Percentiles rank a stretch among this genome's conserved stretches.
phyloP scores from a whole-genome alignment of 352 stramenopile genomes.

The Phytophthora fragariaefolia region DNA sequence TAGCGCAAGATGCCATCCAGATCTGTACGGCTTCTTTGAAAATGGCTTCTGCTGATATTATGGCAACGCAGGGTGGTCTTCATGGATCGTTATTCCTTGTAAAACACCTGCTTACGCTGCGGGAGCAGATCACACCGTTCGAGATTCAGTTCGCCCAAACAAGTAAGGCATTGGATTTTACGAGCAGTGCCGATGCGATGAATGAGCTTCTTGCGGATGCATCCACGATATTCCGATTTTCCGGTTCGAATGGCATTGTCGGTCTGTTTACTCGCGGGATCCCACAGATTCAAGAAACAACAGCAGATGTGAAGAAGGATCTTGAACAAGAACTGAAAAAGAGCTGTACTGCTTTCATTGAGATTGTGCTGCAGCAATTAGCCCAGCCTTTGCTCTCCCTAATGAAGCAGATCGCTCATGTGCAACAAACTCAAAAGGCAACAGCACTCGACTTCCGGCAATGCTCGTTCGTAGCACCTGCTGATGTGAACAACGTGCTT shows the following conservation, averaged over 20 bases:
- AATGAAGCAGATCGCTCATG: conserved; percentile 70
- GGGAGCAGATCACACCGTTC: conserved; percentile 87
- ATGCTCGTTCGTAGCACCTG: conserved; percentile 51
- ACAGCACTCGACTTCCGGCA: conserved; percentile 50
- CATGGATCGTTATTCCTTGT: conserved; percentile 82
- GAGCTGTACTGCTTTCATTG: conserved; percentile 83
- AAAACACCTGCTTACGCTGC: conserved; percentile 83
- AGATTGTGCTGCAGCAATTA: conserved; percentile 69
- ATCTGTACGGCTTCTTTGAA: conserved; percentile 81
- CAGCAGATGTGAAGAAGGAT: conserved; percentile 81
- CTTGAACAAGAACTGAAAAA: conserved; percentile 82
- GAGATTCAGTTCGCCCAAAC: conserved; percentile 82
- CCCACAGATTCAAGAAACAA: conserved; percentile 81
- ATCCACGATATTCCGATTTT: conserved; percentile 70
- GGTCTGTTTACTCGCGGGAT: conserved; percentile 74
- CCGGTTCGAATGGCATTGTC: conserved; percentile 61
- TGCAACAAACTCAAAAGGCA: conserved; percentile 48
- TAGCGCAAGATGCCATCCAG: conserved; percentile 84
- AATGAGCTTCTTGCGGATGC: conserved; percentile 71
- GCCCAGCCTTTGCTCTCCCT: conserved; percentile 60
- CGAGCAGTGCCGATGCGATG: conserved; percentile 77
- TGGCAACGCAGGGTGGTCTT: conserved; percentile 51
- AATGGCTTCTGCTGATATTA: conserved; percentile 75
- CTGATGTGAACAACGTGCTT: conserved; percentile 56
- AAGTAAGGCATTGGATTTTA: conserved; percentile 80